Conservation (phyloP, 164 flowering plant genomes). For the Nymphaea colorata region DNA sequence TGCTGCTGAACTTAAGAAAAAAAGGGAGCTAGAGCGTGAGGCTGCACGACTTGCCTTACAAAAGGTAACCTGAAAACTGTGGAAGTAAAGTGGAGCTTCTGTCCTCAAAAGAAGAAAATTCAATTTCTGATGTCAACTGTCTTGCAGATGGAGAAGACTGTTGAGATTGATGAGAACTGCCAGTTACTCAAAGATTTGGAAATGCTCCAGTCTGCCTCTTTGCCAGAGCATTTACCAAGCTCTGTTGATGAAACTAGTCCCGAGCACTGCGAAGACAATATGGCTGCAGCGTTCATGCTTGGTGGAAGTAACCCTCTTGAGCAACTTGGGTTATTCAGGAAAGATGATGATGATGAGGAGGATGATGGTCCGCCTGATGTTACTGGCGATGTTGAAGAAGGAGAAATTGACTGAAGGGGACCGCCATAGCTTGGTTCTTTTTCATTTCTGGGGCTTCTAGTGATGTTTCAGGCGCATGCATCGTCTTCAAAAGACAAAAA, state of each 20-base stretch:
- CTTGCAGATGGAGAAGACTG: conserved; percentile 84
- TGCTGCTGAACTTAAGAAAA: conserved; percentile 62
- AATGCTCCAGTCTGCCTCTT: conserved; percentile 50
- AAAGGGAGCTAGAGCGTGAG: conserved; percentile 79
- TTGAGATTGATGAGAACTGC: conserved; percentile 72
- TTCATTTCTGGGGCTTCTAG: background rate
- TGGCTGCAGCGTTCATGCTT: conserved; percentile 42
- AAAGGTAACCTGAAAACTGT: conserved; percentile 28
- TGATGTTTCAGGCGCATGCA: background rate
- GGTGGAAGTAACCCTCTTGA: conserved; percentile 64
- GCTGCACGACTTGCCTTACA: conserved; percentile 78
- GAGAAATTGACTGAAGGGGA: conserved; percentile 48
- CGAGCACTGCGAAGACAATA: conserved; percentile 41
- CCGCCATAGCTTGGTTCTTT: background rate
- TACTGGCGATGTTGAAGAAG: conserved; percentile 62
- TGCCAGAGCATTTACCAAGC: conserved; percentile 42
- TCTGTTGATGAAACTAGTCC: conserved; percentile 72
- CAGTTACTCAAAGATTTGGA: conserved; percentile 69
- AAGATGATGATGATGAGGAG: conserved; percentile 75
- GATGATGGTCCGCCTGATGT: conserved; percentile 12
- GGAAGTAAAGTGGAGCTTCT: background rate
- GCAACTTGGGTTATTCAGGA: conserved; percentile 82
- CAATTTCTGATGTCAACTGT: background rate
- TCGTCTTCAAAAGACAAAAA: background rate
- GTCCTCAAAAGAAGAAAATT: background rate